Base-by-base conservation (phyloP, 106 monocot genomes). In the Platanthera guangdongensis region DNA sequence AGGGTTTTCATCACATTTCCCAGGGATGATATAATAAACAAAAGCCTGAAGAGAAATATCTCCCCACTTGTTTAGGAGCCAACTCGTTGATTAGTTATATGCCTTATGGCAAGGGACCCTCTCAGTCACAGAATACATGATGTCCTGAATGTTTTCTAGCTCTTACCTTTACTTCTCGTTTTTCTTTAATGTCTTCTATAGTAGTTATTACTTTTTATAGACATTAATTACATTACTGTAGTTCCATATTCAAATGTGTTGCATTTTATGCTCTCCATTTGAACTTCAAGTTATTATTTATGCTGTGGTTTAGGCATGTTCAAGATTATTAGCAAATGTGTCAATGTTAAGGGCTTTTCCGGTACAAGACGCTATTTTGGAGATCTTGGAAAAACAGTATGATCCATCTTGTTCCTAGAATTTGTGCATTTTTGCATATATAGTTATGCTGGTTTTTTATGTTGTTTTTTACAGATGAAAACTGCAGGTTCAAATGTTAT, bases 311-410 rank as follows among this genome's bases (percentile, higher is more conserved):
- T 74, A 95, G 95, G 95, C 72, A 90, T 92, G 95, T 95, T 95
- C 86, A 95, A 95, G 73, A 83, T 92, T 55, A 86, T 95, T 80
- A 90, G 83, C 72, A 92, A 83, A 68, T 88, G 83, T 76, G 86
- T 90, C 68, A 80, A 79, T 75, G 83, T 81, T 1, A 92, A 92
- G 54, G 95, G 89, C 28, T 82, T 89, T 75, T 87, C 80, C 8
- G 95, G 95, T 68, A 95, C 95, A 52, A 95, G 85, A 60, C 89
- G 95, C 22, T 95, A 95, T 83, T 74, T 95, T 68, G 92, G 95
- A 19, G 95, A 95, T 84, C 80, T 95, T 9, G 88, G 95, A 47
- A 87, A 88, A 86, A 88, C 88, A 68, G 95, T 95, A 83, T 83
- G 84, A 28, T 67, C 68, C 48, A 49, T 15, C 21, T 8, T 3